Base-by-base conservation (phyloP, 192 early-diverging fungal species). In the Rhizophagus clarus region DNA sequence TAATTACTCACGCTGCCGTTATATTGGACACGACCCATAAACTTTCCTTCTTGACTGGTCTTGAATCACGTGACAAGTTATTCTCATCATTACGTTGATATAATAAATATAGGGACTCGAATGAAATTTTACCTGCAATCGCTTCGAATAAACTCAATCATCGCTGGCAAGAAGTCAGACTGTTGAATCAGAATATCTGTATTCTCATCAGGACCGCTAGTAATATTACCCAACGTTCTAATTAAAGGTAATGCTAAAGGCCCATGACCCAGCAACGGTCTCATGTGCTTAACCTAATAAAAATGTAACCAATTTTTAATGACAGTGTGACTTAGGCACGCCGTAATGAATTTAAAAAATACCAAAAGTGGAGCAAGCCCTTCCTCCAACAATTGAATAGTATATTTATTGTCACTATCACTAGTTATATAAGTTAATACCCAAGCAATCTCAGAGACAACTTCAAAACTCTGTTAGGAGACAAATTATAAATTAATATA, bases 11-110 rank as follows among this genome's bases (percentile, higher is more conserved):
- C 77, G 82, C 79, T 6, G 92, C 90, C 0, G 93, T 93, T 63
- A 93, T 87, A 69, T 90, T 92, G 11, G 91, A 91, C 81, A 94
- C 81, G 5, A 92, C 88, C 92, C 93, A 92, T 56, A 94, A 85
- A 22, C 88, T 85, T 79, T 94, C 93, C 76, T 92, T 94, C 75
- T 91, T 91, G 28, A 94, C 87, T 0, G 90, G 83, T 77, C 89
- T 90, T 6, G 32, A 37, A 61, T 31, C 29, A 70, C n/a, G 34
- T 64, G 29, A 63, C 4, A 56, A 2, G 17, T 61, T 74, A 32
- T 56, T 32, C 29, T 9, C 17, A 4, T 17, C 4, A 10, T 32
- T 67, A 40, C 37, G 8, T 40, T 40, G 3, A 32, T 40, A 20
- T 31, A 14, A 31, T 67, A 20, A 67, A 67, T 6, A 28, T 15